These are phyloP conservation scores for Blastobotrys petasosporus DNA, from an alignment of 1,139 yeast genomes.

Conservation along the genomic window DNA sequence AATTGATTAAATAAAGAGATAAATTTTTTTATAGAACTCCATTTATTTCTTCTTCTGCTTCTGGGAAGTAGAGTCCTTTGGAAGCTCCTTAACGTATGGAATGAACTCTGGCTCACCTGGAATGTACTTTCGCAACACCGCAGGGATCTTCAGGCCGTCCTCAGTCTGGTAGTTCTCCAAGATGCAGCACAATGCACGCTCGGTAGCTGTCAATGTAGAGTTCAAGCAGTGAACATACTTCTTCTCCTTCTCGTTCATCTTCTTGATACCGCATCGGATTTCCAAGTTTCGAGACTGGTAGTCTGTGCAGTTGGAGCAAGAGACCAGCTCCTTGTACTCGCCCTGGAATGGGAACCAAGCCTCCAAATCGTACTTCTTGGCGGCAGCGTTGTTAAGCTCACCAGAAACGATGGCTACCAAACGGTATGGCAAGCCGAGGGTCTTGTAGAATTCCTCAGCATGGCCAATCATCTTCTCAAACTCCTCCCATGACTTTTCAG, in stretches of 20 bases:
- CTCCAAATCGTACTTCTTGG: slow-evolving; percentile 96
- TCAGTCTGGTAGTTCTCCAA: slow-evolving; percentile 97
- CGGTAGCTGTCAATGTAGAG: slow-evolving; percentile 95
- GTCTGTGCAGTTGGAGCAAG: slow-evolving; percentile 98
- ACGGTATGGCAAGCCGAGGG: slow-evolving; percentile 89
- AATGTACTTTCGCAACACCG: slow-evolving; percentile 88
- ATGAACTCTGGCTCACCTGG: slow-evolving; percentile 98
- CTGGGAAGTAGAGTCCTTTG: slow-evolving; percentile 85
- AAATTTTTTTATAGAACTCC: not conserved
- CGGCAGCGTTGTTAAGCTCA: slow-evolving; percentile 97
- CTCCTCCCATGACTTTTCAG: slow-evolving; percentile 97
- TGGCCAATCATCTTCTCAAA: slow-evolving; percentile 89
- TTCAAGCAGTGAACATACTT: slow-evolving; percentile 97
- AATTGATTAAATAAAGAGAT: not conserved
- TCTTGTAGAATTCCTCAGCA: slow-evolving; percentile 90
- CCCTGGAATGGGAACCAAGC: slow-evolving; percentile 99
- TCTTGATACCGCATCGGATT: slow-evolving; percentile 97
- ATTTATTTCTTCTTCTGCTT: slow-evolving; percentile 44
- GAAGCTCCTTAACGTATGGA: slow-evolving; percentile 84
- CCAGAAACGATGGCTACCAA: slow-evolving; percentile 98
- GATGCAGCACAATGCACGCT: slow-evolving; percentile 95
- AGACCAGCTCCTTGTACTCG: slow-evolving; percentile 96
- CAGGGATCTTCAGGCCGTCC: slow-evolving; percentile 89
- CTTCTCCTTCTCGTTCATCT: slow-evolving; percentile 92
- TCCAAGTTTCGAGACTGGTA: slow-evolving; percentile 97